Evolutionary conservation across 495 filamentous ascomycete species (phyloP), one percentile per base, ranked within the genome.

Genomic region (Wilcoxina mikolae): DNA sequence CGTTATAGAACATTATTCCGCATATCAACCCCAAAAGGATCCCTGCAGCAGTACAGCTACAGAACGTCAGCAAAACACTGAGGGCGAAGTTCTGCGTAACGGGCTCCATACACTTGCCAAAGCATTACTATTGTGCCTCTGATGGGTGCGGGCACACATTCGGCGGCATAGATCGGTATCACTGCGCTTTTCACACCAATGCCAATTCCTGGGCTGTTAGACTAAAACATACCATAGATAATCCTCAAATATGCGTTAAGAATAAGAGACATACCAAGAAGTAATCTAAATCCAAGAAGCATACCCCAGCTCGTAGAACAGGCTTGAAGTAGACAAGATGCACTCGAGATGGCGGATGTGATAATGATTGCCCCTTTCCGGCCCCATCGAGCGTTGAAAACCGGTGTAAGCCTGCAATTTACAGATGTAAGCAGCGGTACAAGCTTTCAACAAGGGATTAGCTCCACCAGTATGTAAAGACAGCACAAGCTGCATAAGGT

Each of bases 91-190:
- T 49, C 20, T 51, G n/a, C n/a, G n/a, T n/a, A n/a, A n/a, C n/a
- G n/a, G n/a, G n/a, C n/a, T n/a, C n/a, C n/a, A n/a, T n/a, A 63
- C 77, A 87, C 80, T 66, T 89, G 86, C 85, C 86, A 90, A 64
- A 83, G 78, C 80, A 84, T 83, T 4, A 84, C 79, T 33, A 85
- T 60, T 12, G 85, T 86, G 27, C 86, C 86, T 35, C 86, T 77
- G 44, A 90, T 84, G 17, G 50, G 51, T 17, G 85, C 75, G 0
- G 87, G 84, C 0, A 80, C 74, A 28, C 76, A 81, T 64, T 91
- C 86, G 1, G 86, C 86, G 3, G 83, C 83, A 60, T 87, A 88
- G 28, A 88, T 75, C 0, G 84, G 84, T 1, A 86, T 83, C 0
- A 84, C 90, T 0, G 84, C 79, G 0, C 81, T 84, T 63, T 90